phyloP scores from a whole-genome alignment of 2,329 filamentous ascomycete genomes.

The Neurospora sp. region DNA sequence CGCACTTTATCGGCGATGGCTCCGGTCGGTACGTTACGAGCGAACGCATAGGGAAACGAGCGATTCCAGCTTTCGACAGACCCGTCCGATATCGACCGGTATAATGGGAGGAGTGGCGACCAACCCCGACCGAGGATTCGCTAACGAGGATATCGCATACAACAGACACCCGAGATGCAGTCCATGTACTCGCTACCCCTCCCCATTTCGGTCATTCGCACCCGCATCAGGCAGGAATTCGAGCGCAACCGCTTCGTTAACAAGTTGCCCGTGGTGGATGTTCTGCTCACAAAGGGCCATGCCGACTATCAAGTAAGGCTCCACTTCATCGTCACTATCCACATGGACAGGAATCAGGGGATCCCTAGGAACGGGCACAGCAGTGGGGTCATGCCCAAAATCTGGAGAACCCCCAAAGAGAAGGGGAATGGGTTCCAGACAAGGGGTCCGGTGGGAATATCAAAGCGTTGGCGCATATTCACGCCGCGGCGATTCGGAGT shows the following conservation, averaged over 20 bases:
- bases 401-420: background rate
- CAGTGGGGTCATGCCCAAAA: background rate
- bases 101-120: background rate
- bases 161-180: conserved; percentile 88
- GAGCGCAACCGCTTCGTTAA: conserved; percentile 90
- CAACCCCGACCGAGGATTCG: background rate
- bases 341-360: background rate
- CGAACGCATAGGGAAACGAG: background rate
- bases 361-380: background rate
- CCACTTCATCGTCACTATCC: background rate
- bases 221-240: conserved; percentile 93
- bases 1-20: conserved; percentile 87
- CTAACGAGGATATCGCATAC: background rate
- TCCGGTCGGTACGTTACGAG: conserved; percentile 70
- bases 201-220: conserved; percentile 78
- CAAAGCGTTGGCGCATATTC: background rate
- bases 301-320: conserved; percentile 78
- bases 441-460: background rate
- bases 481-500: background rate
- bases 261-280: conserved; percentile 79
- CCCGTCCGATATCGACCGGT: background rate
- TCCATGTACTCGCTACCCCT: conserved; percentile 92
- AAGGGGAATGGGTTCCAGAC: background rate
- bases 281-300: conserved; percentile 83
- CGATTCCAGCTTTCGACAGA: background rate